Evolutionary conservation across 352 stramenopile genomes (phyloP).

Genomic region (Pythium sukuiense): DNA sequence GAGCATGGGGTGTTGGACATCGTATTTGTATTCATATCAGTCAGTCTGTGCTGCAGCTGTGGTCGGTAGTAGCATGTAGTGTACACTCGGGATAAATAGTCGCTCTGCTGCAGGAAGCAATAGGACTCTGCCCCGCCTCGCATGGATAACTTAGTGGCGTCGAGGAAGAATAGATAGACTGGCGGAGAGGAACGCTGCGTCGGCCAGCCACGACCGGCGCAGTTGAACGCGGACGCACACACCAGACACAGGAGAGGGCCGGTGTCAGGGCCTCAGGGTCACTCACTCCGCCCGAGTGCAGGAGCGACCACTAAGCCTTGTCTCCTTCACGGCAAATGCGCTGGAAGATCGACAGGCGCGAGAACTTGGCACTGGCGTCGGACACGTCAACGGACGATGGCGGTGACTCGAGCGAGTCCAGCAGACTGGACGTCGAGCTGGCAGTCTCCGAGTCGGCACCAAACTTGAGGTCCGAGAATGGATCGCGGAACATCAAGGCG

Average conservation of each 20-base stretch:
- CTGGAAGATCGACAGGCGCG: conserved; percentile 79
- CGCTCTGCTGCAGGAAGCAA: conserved; percentile 6
- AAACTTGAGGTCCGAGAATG: conserved; percentile 48
- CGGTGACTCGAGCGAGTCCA: conserved; percentile 35
- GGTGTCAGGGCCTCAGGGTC: neutral
- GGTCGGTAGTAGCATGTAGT: conserved; percentile 6
- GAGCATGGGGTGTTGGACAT: neutral
- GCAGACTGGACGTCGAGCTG: conserved; percentile 37
- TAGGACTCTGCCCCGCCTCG: conserved; percentile 6
- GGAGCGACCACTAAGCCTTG: conserved; percentile 24
- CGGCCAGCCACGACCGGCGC: neutral
- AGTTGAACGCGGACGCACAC: neutral
- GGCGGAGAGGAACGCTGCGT: neutral
- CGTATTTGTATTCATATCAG: conserved; percentile 20
- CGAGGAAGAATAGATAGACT: conserved; percentile 4
- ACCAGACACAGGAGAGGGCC: neutral
- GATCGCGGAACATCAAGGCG: conserved; percentile 41
- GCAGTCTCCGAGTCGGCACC: conserved; percentile 25
- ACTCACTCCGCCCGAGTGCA: conserved; percentile 5
- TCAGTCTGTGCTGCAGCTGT: neutral
- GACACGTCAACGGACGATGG: conserved; percentile 39
- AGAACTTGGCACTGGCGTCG: conserved; percentile 52
- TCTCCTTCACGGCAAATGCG: conserved; percentile 77
- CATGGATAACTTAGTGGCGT: conserved; percentile 8
- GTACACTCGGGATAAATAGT: conserved; percentile 25